Base-by-base conservation (phyloP, 768 basidiomycete species). In the Boletus subcaerulescens region DNA sequence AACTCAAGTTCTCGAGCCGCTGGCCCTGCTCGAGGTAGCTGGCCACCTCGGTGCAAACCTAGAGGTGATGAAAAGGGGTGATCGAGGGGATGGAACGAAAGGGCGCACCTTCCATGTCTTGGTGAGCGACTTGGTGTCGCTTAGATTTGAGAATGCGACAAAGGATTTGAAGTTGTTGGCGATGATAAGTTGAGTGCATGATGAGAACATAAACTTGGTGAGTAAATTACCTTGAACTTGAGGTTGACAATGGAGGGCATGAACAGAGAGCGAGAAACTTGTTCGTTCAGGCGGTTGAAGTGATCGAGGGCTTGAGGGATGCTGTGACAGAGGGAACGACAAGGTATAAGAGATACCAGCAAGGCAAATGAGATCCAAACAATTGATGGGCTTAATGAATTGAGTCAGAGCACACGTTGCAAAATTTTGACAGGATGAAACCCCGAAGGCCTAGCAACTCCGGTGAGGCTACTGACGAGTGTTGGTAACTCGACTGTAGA, bases 41-140 rank as follows among this genome's bases (percentile, higher is more conserved):
- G 49, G 90, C 91, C 58, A 93, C 91, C 77, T 92, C 91, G 20
- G 91, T 91, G 75, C 91, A 92, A 70, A 91, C 89, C 89, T 90
- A 13, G 26, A n/a, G 1, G 52, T 10, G 5, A 53, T 63, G 50
- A 57, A 50, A 24, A 32, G 44, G 52, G 55, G 3, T 24, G 56
- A 49, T 45, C 42, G 39, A 20, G 54, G 14, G 5, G 44, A 38
- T 35, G 47, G 32, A 44, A 60, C 48, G 18, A 49, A 50, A 3
- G 39, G 43, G 69, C 73, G 51, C 5, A 89, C 91, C 81, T 93
- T 92, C 91, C 91, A 93, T 62, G 91, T 93, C 78, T 85, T 89
- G 48, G 91, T 90, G 70, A 93, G 76, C 54, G 89, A 81, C 70
- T 93, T 91, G 50, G 82, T 78, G 76, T 93, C 91, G 75, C 81